Percentiles rank a stretch among this genome's conserved stretches.
These are phyloP conservation scores for Coffea canephora DNA, from an alignment of 257 asterid species.

Conservation along the genomic window DNA sequence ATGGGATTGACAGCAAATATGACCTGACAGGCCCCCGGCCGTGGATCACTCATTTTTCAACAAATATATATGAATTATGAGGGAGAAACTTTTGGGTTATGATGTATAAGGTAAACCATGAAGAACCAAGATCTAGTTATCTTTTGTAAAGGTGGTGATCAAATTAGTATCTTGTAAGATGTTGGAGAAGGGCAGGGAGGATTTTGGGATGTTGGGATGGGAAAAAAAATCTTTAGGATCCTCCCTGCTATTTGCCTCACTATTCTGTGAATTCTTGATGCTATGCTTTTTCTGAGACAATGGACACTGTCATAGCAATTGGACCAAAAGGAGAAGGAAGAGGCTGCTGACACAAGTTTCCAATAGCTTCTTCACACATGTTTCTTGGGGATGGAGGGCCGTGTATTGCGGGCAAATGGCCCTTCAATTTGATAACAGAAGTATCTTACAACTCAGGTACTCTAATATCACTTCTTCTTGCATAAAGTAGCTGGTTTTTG, in stretches of 20 bases:
- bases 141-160: background rate
- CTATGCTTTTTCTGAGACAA: background rate
- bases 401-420: slow-evolving; percentile 23
- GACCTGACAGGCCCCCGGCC: slow-evolving; percentile 20
- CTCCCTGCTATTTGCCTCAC: slow-evolving; percentile 7
- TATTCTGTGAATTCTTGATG: background rate
- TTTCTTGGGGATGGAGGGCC: slow-evolving; percentile 22
- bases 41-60: slow-evolving; percentile 14
- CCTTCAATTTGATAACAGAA: background rate
- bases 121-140: background rate
- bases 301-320: background rate
- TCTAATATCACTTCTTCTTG: background rate
- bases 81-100: background rate
- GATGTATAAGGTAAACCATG: background rate
- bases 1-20: slow-evolving; percentile 76
- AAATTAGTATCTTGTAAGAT: background rate
- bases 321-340: slow-evolving; percentile 1
- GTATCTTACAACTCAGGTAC: background rate
- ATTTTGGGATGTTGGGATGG: background rate
- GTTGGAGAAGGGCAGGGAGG: slow-evolving; percentile 10
- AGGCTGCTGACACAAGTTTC: slow-evolving; percentile 8
- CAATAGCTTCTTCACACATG: background rate
- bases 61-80: background rate
- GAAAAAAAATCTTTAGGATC: background rate
- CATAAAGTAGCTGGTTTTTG: too few species aligned